phyloP scores from a whole-genome alignment of 208 protist genomes.

The Balamuthia mandrillaris region DNA sequence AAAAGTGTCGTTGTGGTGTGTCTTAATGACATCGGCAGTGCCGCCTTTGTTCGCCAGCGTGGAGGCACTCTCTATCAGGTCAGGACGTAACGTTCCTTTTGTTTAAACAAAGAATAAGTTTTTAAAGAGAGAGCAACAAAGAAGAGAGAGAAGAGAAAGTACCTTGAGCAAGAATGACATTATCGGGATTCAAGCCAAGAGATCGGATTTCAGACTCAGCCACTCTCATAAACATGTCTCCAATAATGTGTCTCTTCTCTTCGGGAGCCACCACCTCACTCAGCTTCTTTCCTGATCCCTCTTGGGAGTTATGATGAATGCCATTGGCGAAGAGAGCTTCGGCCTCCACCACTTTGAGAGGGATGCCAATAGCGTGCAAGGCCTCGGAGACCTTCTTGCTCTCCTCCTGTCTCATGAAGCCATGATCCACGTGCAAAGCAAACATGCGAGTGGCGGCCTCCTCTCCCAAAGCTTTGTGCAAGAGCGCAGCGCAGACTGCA shows the following conservation, averaged over 20 bases:
- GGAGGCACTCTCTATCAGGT: constrained; percentile 93
- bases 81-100: constrained; percentile 80
- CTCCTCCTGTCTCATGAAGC: constrained; percentile 93
- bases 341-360: constrained; percentile 68
- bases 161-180: constrained; percentile 85
- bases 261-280: constrained; percentile 73
- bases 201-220: constrained; percentile 46
- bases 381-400: constrained; percentile 70
- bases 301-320: constrained; percentile 57
- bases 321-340: constrained; percentile 71
- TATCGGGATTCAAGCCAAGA: constrained; percentile 59
- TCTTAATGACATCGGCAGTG: constrained; percentile 93
- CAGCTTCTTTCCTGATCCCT: background rate
- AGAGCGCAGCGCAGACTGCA: constrained; percentile 92
- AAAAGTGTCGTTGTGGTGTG: constrained; percentile 96
- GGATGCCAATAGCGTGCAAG: constrained; percentile 74
- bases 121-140: too few species aligned
- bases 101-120: too few species aligned
- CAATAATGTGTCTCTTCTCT: constrained; percentile 74
- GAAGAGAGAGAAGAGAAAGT: too few species aligned
- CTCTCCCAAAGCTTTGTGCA: constrained; percentile 90
- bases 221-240: constrained; percentile 95
- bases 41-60: constrained; percentile 69
- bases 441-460: constrained; percentile 86
- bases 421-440: constrained; percentile 96